Evolutionary conservation across 331 rosid genomes (phyloP).

Genomic region (Phaseolus coccineus): DNA sequence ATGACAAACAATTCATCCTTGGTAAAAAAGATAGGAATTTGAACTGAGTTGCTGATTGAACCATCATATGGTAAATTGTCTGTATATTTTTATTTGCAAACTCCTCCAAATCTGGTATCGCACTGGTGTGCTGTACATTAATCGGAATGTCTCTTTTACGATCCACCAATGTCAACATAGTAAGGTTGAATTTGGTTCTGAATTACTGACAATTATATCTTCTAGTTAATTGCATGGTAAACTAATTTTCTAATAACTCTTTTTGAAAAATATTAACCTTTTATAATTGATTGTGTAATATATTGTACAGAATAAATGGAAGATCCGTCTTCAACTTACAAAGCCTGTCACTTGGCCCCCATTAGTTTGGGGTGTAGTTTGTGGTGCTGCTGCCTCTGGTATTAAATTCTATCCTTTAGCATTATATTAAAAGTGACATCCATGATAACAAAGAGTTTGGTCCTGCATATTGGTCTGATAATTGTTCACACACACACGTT

Average conservation of each 20-base stretch:
- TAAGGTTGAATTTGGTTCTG: neutral
- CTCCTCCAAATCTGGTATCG: neutral
- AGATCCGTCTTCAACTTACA: slow-evolving; percentile 96
- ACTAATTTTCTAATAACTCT: neutral
- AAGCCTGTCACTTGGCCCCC: slow-evolving; percentile 99
- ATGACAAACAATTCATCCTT: neutral
- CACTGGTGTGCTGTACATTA: neutral
- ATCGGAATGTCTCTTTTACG: neutral
- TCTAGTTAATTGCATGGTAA: slow-evolving; percentile 20
- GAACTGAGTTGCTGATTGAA: neutral
- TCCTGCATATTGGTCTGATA: neutral
- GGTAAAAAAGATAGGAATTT: slow-evolving; percentile 6
- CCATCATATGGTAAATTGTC: neutral
- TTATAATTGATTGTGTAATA: slow-evolving; percentile 33
- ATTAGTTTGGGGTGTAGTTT: slow-evolving; percentile 94
- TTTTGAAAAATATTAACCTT: slow-evolving; percentile 5
- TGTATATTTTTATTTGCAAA: neutral
- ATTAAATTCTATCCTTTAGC: slow-evolving; percentile 26
- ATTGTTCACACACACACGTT: neutral
- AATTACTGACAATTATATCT: neutral
- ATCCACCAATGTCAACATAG: neutral
- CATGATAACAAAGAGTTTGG: slow-evolving; percentile 14
- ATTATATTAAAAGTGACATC: slow-evolving; percentile 17
- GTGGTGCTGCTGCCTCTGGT: slow-evolving; percentile 99
- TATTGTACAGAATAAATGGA: slow-evolving; percentile 88